Conservation (phyloP, 768 basidiomycete genomes). For the Pleurotus eryngii region DNA sequence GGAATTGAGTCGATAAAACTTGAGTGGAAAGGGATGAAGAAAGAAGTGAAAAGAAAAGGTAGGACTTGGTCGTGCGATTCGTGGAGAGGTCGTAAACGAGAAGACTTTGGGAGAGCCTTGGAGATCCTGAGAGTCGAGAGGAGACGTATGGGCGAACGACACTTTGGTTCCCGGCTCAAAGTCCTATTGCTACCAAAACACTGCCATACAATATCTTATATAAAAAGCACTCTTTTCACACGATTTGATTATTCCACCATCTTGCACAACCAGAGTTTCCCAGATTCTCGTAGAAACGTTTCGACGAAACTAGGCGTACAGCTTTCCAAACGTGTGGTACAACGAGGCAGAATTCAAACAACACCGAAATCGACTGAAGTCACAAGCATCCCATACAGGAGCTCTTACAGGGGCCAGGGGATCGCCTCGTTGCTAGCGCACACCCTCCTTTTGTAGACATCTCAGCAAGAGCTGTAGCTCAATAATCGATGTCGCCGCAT, state of each 20-base stretch:
- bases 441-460: no score
- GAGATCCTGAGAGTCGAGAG: background rate
- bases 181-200: slow-evolving; percentile 28
- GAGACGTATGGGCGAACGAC: slow-evolving; percentile 16
- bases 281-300: no score
- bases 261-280: no score
- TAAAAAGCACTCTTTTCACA: slow-evolving; percentile 12
- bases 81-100: slow-evolving; percentile 61
- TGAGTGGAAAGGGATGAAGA: slow-evolving; percentile 27
- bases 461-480: no score
- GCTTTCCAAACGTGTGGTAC: no score
- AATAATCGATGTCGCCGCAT: no score
- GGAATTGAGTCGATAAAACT: slow-evolving; percentile 19
- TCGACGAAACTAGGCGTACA: no score
- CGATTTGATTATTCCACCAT: background rate
- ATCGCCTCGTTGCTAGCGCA: no score
- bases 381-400: no score
- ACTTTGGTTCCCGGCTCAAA: slow-evolving; percentile 21
- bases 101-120: background rate
- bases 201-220: slow-evolving; percentile 13
- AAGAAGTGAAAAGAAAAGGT: slow-evolving; percentile 41
- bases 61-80: slow-evolving; percentile 63
- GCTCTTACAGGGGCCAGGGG: no score
- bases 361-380: no score
- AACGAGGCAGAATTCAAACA: no score